Conservation (phyloP, 164 flowering plant species). For the Litsea cubeba region DNA sequence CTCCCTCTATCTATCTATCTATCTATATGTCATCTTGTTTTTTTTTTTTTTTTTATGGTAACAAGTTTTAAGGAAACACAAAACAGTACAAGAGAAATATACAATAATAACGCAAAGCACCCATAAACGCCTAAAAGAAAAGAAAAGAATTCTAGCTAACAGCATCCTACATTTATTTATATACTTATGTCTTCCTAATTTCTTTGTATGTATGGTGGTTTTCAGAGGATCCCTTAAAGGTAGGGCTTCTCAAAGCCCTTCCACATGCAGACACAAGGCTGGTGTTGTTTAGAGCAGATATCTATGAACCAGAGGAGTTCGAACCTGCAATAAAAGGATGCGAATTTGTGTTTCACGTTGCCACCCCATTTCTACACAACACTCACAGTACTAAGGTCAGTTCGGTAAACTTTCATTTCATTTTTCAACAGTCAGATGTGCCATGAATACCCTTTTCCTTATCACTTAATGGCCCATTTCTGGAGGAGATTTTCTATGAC, state of each 20-base stretch:
- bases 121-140: too few species aligned
- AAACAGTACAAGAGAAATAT: too few species aligned
- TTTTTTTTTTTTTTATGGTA: too few species aligned
- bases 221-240: constrained; percentile 34
- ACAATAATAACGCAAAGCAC: too few species aligned
- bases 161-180: too few species aligned
- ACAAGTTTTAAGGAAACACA: too few species aligned
- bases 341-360: constrained; percentile 37
- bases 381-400: constrained; percentile 17
- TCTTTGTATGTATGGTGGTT: neutral
- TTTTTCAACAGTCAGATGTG: too few species aligned
- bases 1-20: neutral
- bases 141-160: too few species aligned
- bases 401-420: neutral
- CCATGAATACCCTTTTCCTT: too few species aligned
- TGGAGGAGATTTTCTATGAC: too few species aligned
- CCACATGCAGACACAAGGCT: constrained; percentile 33
- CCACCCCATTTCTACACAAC: constrained; percentile 31
- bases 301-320: constrained; percentile 13
- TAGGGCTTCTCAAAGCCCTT: constrained; percentile 32
- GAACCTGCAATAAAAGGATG: constrained; percentile 39
- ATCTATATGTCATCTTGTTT: neutral
- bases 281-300: constrained; percentile 39
- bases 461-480: too few species aligned
- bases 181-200: too few species aligned